These are phyloP conservation scores for Spergularia marina DNA, from an alignment of 148 eudicot genomes.

Conservation along the genomic window DNA sequence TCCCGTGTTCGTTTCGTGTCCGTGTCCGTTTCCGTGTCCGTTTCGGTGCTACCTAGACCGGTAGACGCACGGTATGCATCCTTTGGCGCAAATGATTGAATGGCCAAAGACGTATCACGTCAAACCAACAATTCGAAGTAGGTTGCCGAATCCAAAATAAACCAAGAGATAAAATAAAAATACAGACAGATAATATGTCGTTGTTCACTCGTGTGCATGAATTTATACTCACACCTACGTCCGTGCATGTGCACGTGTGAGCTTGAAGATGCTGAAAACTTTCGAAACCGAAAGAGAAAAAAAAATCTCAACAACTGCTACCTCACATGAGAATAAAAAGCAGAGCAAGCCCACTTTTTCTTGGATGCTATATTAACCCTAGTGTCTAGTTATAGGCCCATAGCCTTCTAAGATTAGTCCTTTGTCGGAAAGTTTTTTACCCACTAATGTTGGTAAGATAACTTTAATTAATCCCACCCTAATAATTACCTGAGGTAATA, in stretches of 20 bases:
- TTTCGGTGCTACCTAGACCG: no score
- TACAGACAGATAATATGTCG: not conserved
- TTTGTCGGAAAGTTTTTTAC: constrained; percentile 23
- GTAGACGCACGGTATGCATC: no score
- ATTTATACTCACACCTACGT: not conserved
- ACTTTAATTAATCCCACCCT: constrained; percentile 12
- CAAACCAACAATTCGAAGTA: constrained; percentile 8
- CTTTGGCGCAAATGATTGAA: no score
- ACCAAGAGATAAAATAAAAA: not conserved
- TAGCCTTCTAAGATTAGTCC: constrained; percentile 25
- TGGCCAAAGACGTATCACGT: not conserved
- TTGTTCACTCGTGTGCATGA: constrained; percentile 2
- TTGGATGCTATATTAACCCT: constrained; percentile 40
- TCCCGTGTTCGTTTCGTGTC: no score
- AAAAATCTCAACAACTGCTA: not conserved
- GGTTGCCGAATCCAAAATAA: constrained; percentile 8
- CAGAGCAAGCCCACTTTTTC: constrained; percentile 20
- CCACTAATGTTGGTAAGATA: constrained; percentile 26
- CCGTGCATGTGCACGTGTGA: no score
- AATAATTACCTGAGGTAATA: constrained; percentile 16
- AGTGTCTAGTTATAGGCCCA: constrained; percentile 21
- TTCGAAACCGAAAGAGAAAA: no score
- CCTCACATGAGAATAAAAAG: constrained; percentile 15
- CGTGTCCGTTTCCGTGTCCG: no score
- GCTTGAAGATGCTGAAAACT: no score